phyloP scores from a whole-genome alignment of 192 early-diverging fungal genomes.

The Coemansia sp. region DNA sequence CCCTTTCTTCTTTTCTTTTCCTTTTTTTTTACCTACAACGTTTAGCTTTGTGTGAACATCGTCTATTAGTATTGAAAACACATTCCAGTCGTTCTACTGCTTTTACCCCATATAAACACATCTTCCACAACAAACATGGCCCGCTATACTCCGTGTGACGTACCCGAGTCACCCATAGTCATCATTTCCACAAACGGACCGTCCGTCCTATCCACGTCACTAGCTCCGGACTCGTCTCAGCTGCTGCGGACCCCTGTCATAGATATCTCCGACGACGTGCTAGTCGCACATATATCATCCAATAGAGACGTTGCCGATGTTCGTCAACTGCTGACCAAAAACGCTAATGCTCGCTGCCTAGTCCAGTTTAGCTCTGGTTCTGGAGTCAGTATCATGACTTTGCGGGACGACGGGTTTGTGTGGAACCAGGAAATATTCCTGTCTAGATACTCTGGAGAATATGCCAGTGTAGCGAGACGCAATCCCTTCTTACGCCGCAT shows the following conservation, averaged over 20 bases:
- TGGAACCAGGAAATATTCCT: conserved; percentile 40
- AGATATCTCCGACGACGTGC: conserved; percentile 14
- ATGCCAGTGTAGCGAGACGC: conserved; percentile 22
- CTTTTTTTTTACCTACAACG: background rate
- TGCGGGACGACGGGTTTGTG: conserved; percentile 46
- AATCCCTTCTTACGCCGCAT: conserved; percentile 36
- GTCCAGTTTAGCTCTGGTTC: conserved; percentile 25
- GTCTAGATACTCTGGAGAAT: conserved; percentile 20
- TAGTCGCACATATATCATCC: conserved; percentile 21
- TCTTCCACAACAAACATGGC: background rate
- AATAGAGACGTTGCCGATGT: conserved; percentile 15
- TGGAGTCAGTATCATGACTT: conserved; percentile 27
- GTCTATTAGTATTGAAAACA: background rate
- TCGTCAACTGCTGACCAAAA: conserved; percentile 19
- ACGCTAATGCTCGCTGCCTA: conserved; percentile 28
- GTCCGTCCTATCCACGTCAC: conserved; percentile 29
- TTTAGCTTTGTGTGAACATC: background rate
- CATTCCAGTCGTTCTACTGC: conserved; percentile 2
- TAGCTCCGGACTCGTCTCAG: conserved; percentile 18
- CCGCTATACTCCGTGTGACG: background rate
- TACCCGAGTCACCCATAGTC: conserved; percentile 11
- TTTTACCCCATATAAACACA: background rate
- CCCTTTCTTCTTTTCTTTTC: background rate
- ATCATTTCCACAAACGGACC: conserved; percentile 40
- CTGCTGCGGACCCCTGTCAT: conserved; percentile 20